These are phyloP conservation scores for Neonothopanus nambi DNA, from an alignment of 1,284 basidiomycete species.

Conservation along the genomic window DNA sequence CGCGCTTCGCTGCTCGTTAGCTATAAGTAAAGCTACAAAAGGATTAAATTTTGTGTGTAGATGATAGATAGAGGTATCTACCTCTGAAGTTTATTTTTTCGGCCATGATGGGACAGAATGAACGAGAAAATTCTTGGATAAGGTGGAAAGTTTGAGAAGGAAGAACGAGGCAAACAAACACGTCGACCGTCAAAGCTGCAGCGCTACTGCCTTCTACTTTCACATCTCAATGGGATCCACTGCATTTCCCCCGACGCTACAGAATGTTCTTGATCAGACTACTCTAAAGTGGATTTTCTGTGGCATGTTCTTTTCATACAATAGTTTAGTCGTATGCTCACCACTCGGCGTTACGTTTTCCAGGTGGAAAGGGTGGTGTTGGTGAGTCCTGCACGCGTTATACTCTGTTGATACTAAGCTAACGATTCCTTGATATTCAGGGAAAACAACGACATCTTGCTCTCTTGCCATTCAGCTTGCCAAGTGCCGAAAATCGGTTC, in stretches of 20 bases:
- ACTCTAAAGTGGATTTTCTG: constrained; percentile 96
- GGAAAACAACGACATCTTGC: constrained; percentile 95
- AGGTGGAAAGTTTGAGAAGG: no score
- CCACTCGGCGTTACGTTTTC: constrained; percentile 12
- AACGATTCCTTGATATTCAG: constrained; percentile 37
- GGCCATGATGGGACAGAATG: neutral
- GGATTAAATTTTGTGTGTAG: constrained; percentile 6
- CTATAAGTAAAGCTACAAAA: constrained; percentile 70
- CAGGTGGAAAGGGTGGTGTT: constrained; percentile 94
- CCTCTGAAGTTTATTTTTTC: constrained; percentile 32
- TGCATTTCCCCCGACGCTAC: constrained; percentile 61
- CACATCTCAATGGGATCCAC: no score
- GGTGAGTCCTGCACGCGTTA: constrained; percentile 51
- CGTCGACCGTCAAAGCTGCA: no score
- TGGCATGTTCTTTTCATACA: constrained; percentile 52
- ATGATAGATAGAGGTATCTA: constrained; percentile 14
- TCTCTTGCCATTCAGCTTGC: constrained; percentile 95
- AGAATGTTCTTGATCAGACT: constrained; percentile 88
- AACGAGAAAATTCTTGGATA: neutral
- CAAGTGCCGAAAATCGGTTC: constrained; percentile 83
- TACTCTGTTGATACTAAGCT: neutral
- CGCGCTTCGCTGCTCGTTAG: constrained; percentile 87
- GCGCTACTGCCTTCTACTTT: no score
- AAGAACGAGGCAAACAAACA: no score
- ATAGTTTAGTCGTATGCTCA: constrained; percentile 13